These are phyloP conservation scores for Perilla frutescens DNA, from an alignment of 257 asterid species.

Conservation along the genomic window DNA sequence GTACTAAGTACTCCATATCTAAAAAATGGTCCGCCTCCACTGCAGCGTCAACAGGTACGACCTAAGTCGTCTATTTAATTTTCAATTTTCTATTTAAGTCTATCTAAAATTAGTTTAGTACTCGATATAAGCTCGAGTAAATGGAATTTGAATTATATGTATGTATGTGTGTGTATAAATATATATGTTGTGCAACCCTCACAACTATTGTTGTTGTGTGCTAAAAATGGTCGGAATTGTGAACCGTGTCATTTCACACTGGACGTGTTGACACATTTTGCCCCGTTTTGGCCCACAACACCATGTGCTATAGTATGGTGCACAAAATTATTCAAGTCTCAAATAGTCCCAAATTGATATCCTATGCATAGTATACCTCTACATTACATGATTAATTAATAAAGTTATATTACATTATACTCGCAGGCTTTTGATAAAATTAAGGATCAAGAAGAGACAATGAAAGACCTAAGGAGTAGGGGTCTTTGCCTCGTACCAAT, in stretches of 20 bases:
- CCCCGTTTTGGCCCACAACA: constrained; percentile 19
- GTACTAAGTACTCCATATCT: constrained; percentile 48
- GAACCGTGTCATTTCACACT: background rate
- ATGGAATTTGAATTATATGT: too few relatives aligned
- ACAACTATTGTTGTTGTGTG: background rate
- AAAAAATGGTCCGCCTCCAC: constrained; percentile 41
- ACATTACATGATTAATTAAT: background rate
- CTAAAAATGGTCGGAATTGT: constrained; percentile 1
- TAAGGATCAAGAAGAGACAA: constrained; percentile 47
- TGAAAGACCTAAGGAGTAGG: constrained; percentile 61
- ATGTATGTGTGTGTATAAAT: too few relatives aligned
- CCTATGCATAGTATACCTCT: background rate
- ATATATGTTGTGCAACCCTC: background rate
- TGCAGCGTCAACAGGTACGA: constrained; percentile 46
- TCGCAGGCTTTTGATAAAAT: constrained; percentile 44
- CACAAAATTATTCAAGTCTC: background rate
- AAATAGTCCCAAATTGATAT: background rate
- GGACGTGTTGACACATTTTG: constrained; percentile 14
- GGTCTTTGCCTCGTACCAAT: constrained; percentile 87
- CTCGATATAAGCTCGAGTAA: too few relatives aligned
- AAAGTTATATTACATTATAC: background rate
- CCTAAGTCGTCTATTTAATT: background rate
- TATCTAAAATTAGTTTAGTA: too few relatives aligned
- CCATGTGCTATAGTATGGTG: background rate
- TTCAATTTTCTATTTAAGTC: too few relatives aligned